Evolutionary conservation across 148 eudicot species (phyloP), one percentile per base, ranked within the genome.

Genomic region (Talinum fruticosum): DNA sequence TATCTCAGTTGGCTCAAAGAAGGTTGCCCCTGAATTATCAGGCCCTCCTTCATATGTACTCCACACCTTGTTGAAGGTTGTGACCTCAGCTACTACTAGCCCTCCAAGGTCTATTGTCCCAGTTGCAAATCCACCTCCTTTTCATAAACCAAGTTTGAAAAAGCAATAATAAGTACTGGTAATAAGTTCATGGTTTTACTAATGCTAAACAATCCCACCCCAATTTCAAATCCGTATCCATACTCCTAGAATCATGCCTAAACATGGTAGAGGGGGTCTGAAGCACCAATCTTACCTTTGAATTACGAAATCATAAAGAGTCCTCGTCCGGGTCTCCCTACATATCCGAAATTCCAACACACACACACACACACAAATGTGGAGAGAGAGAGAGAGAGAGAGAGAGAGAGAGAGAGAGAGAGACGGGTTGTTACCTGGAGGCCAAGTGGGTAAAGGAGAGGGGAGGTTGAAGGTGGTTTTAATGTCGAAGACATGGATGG

Each of bases 81-180:
- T 81, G 2, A 83, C 45, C 38, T 83, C 79, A 0, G 79, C 37
- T 67, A 80, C 66, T 51, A 47, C 37, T 81, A 86, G 72, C 10
- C 86, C 88, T 38, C 88, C 88, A 16, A 86, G 77, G 41, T 86
- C 78, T 29, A 86, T 79, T 29, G 76, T 64, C n/a, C 86, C 84
- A 1, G 49, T 81, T 62, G 82, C 88, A 73, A 85, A 85, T 14
- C 88, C 84, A 29, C 38, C 35, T 13, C 88, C 88, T 85, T 32
- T 45, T 59, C 64, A 59, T n/a, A n/a, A 59, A 6, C 26, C 64
- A 5, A 59, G n/a, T n/a, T 7, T n/a, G 12, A 13, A 24, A n/a
- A 59, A 59, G 6, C 19, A 3, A 6, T 7, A 15, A 30, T 2
- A 6, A 75, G 8, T 5, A 14, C 47, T 7, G 7, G 47, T 14